Conservation (phyloP, 2,329 filamentous ascomycete genomes). For the Epicoccum nigrum region DNA sequence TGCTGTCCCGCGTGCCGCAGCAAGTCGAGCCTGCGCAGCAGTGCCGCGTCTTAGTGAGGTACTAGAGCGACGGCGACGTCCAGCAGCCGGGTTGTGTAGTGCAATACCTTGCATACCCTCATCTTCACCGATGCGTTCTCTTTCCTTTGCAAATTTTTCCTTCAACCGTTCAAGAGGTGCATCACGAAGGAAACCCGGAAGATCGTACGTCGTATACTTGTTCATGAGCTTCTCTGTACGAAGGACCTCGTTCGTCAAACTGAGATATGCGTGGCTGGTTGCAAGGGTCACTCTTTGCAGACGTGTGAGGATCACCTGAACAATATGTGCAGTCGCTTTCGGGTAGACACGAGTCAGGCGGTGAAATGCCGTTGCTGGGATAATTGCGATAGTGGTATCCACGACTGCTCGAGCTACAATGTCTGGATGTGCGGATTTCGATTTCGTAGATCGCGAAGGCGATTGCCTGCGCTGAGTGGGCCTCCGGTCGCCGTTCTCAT, state of each 20-base stretch:
- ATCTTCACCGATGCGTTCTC: conserved; percentile 79
- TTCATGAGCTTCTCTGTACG: conserved; percentile 94
- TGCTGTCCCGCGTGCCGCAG: conserved; percentile 53
- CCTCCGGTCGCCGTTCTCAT: conserved; percentile 30
- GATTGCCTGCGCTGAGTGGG: conserved; percentile 27
- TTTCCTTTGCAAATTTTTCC: conserved; percentile 87
- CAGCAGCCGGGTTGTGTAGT: conserved; percentile 77
- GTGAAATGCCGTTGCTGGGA: conserved; percentile 93
- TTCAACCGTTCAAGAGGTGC: conserved; percentile 83
- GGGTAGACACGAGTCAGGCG: conserved; percentile 92
- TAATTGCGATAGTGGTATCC: conserved; percentile 97
- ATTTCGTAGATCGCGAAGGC: conserved; percentile 45
- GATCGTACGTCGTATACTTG: conserved; percentile 86
- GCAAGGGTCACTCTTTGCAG: conserved; percentile 93
- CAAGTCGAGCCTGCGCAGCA: conserved; percentile 69
- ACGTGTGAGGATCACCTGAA: conserved; percentile 94
- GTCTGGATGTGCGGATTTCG: conserved; percentile 89
- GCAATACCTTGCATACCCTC: conserved; percentile 93
- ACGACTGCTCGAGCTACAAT: conserved; percentile 95
- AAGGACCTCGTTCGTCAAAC: conserved; percentile 87
- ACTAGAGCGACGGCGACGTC: conserved; percentile 72
- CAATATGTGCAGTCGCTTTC: conserved; percentile 94
- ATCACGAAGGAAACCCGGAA: conserved; percentile 89
- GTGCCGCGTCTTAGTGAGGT: conserved; percentile 77
- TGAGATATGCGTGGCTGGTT: conserved; percentile 93